Base-by-base conservation (phyloP, 495 filamentous ascomycete species). In the Geopyxis carbonaria region DNA sequence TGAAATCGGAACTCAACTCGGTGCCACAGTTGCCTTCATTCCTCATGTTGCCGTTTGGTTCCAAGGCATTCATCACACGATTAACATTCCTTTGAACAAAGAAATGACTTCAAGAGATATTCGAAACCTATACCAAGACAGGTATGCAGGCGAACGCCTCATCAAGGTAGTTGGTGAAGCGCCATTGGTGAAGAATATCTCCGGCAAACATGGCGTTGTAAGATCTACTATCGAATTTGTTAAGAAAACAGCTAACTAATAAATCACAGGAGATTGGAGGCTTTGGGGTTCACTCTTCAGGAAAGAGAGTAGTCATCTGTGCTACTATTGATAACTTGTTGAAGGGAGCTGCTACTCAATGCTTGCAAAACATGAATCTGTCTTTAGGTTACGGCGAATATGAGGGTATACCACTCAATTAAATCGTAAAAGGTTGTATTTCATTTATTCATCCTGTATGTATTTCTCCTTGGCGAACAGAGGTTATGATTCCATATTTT, bases 31-130 rank as follows among this genome's bases (percentile, higher is more conserved):
- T 18, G 80, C 81, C 5, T 97, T 97, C 56, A 76, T 91, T 41
- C 89, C 89, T 23, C 89, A 97, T 58, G 89, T 97, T 14, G 86
- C 86, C 13, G 72, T 79, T 18, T 95, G 89, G 89, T 97, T 97
- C 72, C 83, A 91, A 59, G 89, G 89, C 37, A 97, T 97, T 50
- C 78, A 75, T 47, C 86, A 92, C 61, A 79, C 85, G 24, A 86
- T 94, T 59, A 80, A 69, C 58, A 82, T 95, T 27, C 89, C 89
- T 11, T 67, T 94, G 11, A 75, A 75, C 47, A 67, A 82, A 56
- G 66, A 72, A 44, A 84, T 94, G 78, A 79, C 75, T 5, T 80
- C 78, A 21, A 77, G 89, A 30, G 89, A 97, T 58, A 84, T 97
- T 53, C 72, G 89, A 44, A 82, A 92, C 56, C 64, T 95, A 38